Percentiles rank a stretch among this genome's conserved stretches.
Conservation (phyloP, 2,329 filamentous ascomycete species). For the Periconia sp. region DNA sequence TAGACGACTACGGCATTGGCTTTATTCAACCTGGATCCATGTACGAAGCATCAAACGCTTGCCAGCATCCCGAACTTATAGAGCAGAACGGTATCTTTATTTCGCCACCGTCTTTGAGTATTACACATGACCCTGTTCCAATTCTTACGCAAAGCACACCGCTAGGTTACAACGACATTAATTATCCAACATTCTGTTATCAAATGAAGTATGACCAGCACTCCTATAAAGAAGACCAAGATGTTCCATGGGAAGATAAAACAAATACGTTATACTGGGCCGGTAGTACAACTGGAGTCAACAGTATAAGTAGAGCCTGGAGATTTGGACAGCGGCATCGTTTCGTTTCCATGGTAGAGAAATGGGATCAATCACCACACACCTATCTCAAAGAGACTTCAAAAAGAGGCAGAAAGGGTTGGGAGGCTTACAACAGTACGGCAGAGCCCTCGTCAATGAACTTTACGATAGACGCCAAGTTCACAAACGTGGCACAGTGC, state of each 20-base stretch:
- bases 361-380: conserved; percentile 13
- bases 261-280: conserved; percentile 62
- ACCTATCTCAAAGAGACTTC: conserved; percentile 17
- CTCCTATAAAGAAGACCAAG: conserved; percentile 52
- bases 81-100: no score
- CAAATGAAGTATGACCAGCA: no score
- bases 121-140: no score
- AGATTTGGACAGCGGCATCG: conserved; percentile 54
- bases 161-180: no score
- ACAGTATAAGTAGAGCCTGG: conserved; percentile 47
- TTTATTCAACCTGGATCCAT: no score
- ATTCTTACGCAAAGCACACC: no score
- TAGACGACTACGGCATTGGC: no score
- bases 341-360: conserved; percentile 47
- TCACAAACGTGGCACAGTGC: conserved; percentile 58
- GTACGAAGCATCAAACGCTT: no score
- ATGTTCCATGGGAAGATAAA: conserved; percentile 59
- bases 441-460: conserved; percentile 33
- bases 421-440: not conserved
- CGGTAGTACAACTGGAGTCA: conserved; percentile 61
- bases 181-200: no score
- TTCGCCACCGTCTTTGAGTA: no score
- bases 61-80: no score
- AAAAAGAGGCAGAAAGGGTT: conserved; percentile 33
- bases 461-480: conserved; percentile 54